Evolutionary conservation across 768 basidiomycete species (phyloP).

Genomic region (Thelephora aurantiotincta): DNA sequence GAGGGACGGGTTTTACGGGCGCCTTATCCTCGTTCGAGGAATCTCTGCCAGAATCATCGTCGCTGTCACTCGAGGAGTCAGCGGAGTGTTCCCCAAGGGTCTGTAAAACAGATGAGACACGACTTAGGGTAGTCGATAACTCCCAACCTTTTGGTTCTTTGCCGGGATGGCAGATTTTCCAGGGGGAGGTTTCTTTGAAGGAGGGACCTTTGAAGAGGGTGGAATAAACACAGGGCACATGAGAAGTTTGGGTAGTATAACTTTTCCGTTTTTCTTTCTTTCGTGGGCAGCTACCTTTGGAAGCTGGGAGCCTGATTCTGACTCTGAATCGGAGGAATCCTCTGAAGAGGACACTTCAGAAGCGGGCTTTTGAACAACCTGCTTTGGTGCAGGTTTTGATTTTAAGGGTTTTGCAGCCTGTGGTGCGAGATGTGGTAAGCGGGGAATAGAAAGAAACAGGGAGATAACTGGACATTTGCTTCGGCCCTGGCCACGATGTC

Average conservation of each 20-base stretch:
- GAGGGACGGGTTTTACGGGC: slow-evolving; percentile 10
- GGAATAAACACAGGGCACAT: too few relatives aligned
- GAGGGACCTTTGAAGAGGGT: neutral
- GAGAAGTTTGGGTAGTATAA: neutral
- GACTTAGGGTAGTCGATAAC: too few relatives aligned
- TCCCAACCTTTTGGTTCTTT: neutral
- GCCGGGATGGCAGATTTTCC: neutral
- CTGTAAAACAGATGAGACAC: too few relatives aligned
- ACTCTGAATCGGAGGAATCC: slow-evolving; percentile 10
- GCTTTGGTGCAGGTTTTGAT: neutral
- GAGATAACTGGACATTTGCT: neutral
- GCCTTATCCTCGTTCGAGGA: slow-evolving; percentile 9
- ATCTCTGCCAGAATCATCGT: slow-evolving; percentile 1
- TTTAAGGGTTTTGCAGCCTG: neutral
- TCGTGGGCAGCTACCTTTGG: neutral
- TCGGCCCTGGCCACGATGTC: slow-evolving; percentile 29
- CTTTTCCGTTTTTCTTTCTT: slow-evolving; percentile 16
- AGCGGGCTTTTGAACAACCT: neutral
- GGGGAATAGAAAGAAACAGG: too few relatives aligned
- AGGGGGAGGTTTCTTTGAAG: neutral
- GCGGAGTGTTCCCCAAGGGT: slow-evolving; percentile 1
- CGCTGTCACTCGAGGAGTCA: neutral
- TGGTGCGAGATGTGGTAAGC: too few relatives aligned
- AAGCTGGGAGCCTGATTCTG: slow-evolving; percentile 16
- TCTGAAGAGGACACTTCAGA: slow-evolving; percentile 7